Evolutionary conservation across 192 early-diverging fungal genomes (phyloP), one percentile per base, ranked within the genome.

Genomic region (Backusella tuberculispora): DNA sequence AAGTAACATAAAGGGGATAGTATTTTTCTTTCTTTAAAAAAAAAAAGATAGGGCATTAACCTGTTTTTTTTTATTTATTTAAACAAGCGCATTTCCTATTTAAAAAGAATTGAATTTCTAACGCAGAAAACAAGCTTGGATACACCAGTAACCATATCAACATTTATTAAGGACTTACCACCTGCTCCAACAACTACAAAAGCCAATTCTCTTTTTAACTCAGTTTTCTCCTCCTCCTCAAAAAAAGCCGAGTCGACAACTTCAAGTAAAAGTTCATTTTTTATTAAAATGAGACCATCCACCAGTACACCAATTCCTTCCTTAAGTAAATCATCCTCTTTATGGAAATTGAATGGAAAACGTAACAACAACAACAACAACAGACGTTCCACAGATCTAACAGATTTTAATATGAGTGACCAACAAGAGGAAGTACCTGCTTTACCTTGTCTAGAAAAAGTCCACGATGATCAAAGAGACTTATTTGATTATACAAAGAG

Each of bases 381-480:
- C 9, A 60, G 53, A 60, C 53, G 53, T 60, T 60, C 53, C 53
- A 60, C 53, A 60, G 53, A 60, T 60, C 53, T 60, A 60, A 60
- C 53, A 60, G 10, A 60, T 60, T 60, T 60, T 24, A 8, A 60
- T 13, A 60, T 26, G 53, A 60, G 21, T 12, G 26, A 60, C 53
- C 21, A 26, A 26, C 21, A 60, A 26, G 10, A 26, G 3, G 21
- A 60, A 12, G 53, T 60, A 13, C 53, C 53, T 60, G 53, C 53
- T 60, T 13, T 60, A 1, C 53, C 53, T 8, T 24, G 5, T 8
- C 53, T 60, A 21, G 53, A 60, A 4, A 60, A 5, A 60, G 53
- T 26, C 21, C 53, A 60, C n/a, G 53, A 29, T 60, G 21, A 60
- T 24, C 26, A 19, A 6, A 24, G 26, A 24, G 53, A 60, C 21